These are phyloP conservation scores for Salix udensis DNA, from an alignment of 345 rosid genomes.

Conservation along the genomic window DNA sequence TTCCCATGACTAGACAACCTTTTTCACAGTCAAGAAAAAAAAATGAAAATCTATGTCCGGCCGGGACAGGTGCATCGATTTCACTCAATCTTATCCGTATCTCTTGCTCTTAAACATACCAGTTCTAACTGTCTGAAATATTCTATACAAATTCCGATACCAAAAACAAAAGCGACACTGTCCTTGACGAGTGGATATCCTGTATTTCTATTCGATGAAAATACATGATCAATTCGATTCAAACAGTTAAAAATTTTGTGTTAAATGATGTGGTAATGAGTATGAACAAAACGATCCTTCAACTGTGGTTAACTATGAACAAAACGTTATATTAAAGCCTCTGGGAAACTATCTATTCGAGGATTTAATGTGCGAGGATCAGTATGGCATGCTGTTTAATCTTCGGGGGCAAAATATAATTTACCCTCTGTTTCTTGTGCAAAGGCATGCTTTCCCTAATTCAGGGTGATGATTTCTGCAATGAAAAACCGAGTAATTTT, in stretches of 20 bases:
- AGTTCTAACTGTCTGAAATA: neutral
- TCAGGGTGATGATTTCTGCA: constrained; percentile 7
- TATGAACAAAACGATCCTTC: neutral
- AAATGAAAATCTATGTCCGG: neutral
- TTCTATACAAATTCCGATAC: neutral
- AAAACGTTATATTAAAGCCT: neutral
- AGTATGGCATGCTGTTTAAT: neutral
- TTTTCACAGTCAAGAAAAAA: neutral
- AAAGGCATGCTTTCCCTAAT: neutral
- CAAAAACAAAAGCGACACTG: neutral
- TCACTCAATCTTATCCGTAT: neutral
- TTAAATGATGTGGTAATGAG: no score
- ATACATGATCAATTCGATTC: no score
- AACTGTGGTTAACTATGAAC: neutral
- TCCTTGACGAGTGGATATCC: no score
- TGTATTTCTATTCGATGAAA: no score
- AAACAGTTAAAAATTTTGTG: no score
- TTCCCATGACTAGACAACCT: neutral
- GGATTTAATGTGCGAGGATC: neutral
- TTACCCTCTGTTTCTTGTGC: neutral
- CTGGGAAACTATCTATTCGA: neutral
- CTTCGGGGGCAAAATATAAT: neutral
- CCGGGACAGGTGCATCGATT: neutral
- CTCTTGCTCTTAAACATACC: neutral
- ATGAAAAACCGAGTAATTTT: neutral